Evolutionary conservation across 176 grass and related monocot species (phyloP).

Genomic region (Oryza meyeriana): DNA sequence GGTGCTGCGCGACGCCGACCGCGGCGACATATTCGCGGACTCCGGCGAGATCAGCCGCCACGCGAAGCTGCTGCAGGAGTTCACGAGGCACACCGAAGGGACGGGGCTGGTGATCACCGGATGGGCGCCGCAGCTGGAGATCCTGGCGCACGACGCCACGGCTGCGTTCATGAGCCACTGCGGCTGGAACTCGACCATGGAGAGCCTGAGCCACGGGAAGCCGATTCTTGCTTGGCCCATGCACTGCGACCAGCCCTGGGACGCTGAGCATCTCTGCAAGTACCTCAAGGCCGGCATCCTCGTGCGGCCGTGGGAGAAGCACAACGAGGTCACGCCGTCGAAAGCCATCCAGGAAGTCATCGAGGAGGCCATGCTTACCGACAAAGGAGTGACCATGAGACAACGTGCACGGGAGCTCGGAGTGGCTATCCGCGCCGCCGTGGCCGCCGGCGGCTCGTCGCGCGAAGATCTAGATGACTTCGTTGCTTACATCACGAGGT

Average conservation of each 20-base stretch:
- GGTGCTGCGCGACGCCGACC: conserved; percentile 63
- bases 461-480: conserved; percentile 23
- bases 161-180: conserved; percentile 61
- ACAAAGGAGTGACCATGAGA: conserved; percentile 1
- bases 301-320: conserved; percentile 17
- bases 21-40: not conserved
- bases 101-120: conserved; percentile 47
- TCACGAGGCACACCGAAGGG: conserved; percentile 7
- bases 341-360: conserved; percentile 5
- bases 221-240: conserved; percentile 53
- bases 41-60: not conserved
- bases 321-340: conserved; percentile 6
- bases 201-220: conserved; percentile 53
- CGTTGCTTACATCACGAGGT: conserved; percentile 30
- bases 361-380: conserved; percentile 21
- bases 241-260: conserved; percentile 55
- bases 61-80: not conserved
- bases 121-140: conserved; percentile 87
- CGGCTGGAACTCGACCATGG: conserved; percentile 65
- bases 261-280: conserved; percentile 17
- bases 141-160: conserved; percentile 47
- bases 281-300: conserved; percentile 28
- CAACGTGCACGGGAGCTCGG: conserved; percentile 5
- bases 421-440: not conserved
- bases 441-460: conserved; percentile 3